Base-by-base conservation (phyloP, 1,139 yeast species). In the Yamadazyma dushanensis region DNA sequence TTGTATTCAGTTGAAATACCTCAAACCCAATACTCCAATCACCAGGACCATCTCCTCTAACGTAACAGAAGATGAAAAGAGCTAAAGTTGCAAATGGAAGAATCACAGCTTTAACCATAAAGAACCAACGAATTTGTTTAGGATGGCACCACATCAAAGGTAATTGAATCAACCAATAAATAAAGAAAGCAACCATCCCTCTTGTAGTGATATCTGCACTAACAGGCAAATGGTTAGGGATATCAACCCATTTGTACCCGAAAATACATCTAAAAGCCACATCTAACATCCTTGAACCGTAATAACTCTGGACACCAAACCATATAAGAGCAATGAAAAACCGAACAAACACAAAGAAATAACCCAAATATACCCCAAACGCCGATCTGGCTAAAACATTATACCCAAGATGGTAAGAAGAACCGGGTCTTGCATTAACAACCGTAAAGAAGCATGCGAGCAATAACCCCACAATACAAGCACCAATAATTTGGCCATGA, bases 71-170 rank as follows among this genome's bases (percentile, higher is more conserved):
- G 10, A 41, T 38, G 29, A 46, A 46, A 9, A 46, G 36, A 2
- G 40, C 50, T 20, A 40, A 36, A 16, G 46, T 43, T 7, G 50
- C 50, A 29, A 39, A 39, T 10, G 50, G 50, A 16, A 43, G 31
- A 11, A 45, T 36, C 7, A 46, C 27, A 3, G 49, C 40, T 30
- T 46, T 46, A 17, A 41, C 34, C 3, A 46, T 38, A 29, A 46
- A 46, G 22, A 46, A 46, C 28, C 37, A 38, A 10, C 48, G 33
- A 17, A 46, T 46, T 11, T 46, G 47, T 17, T 37, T 43, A 8
- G 50, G 50, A 31, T 46, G 50, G 8, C 39, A 34, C 40, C 41
- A 46, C 47, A 45, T 45, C 20, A 46, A 36, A 13, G 49, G 47
- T 43, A 45, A 42, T 32, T 43, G 50, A 20, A 46, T 22, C 19